Base-by-base conservation (phyloP, 202 grass and related monocot genomes). In the Bolboschoenoplectus hybrid region DNA sequence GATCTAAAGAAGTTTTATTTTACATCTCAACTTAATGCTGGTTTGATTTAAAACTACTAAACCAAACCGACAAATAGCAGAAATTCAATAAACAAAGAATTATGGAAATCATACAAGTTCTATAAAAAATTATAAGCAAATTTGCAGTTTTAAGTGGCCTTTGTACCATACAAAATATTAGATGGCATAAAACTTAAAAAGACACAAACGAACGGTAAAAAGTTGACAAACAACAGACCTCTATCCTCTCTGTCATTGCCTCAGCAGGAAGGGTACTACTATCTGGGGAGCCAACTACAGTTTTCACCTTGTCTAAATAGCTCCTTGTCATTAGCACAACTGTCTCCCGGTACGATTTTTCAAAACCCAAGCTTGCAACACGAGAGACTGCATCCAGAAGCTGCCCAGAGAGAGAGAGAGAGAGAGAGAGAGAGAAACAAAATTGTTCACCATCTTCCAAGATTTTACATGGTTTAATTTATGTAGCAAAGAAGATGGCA, bases 281-380 rank as follows among this genome's bases (percentile, higher is more conserved):
- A 87, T 92, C 93, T 86, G 88, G 74, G 73, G 86, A 84, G 86
- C 87, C 97, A 52, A 90, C 84, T 34, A 83, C 63, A 86, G 89
- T 90, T 89, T 96, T 98, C 76, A 94, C 89, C 92, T 98, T 98
- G 86, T 96, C 93, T 36, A 98, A 91, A 85, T 98, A 98, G 85
- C 97, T 96, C 91, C 97, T 98, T 85, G 97, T 98, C 97, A 98
- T 98, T 86, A 98, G 90, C 71, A 98, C 97, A 92, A 96, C 87
- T 81, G 93, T 98, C 88, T 98, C 97, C 38, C 97, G 92, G 53
- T 98, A 98, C n/a, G 97, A 96, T 85, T 98, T 98, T 90, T 98
- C 97, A 83, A 98, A 98, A 89, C 97, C 97, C 86, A 98, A 91
- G 85, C 92, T 95, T 53, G 97, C 93, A 88, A 98, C 94, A 82